Evolutionary conservation across 805 yeast genomes (phyloP).

Genomic region (Schwanniomyces occidentalis): DNA sequence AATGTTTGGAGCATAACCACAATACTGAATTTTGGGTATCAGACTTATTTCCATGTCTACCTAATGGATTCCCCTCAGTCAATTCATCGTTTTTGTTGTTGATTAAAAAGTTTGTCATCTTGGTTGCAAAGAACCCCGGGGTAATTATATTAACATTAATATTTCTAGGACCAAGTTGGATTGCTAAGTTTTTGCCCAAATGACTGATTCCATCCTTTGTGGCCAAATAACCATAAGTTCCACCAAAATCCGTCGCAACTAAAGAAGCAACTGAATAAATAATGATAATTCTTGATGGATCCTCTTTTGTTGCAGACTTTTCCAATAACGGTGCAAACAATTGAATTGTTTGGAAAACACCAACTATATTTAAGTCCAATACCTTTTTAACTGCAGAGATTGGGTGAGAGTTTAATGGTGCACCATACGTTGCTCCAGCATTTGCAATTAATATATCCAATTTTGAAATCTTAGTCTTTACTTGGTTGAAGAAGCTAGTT

Average conservation of each 20-base stretch:
- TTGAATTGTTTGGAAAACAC: slow-evolving; percentile 62
- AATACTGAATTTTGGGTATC: slow-evolving; percentile 52
- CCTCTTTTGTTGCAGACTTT: slow-evolving; percentile 44
- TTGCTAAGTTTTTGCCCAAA: slow-evolving; percentile 55
- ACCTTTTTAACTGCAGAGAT: slow-evolving; percentile 58
- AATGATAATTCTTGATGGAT: slow-evolving; percentile 58
- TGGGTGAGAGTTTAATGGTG: slow-evolving; percentile 53
- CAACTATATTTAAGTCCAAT: slow-evolving; percentile 55
- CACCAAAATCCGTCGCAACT: slow-evolving; percentile 42
- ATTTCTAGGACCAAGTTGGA: slow-evolving; percentile 59
- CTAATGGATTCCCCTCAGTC: slow-evolving; percentile 50
- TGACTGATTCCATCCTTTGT: slow-evolving; percentile 69
- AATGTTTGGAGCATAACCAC: slow-evolving; percentile 53
- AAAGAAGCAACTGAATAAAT: slow-evolving; percentile 62
- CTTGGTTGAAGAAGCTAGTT: slow-evolving; percentile 37
- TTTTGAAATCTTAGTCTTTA: slow-evolving; percentile 33
- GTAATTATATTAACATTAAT: slow-evolving; percentile 64
- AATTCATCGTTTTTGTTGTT: slow-evolving; percentile 43
- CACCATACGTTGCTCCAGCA: slow-evolving; percentile 78
- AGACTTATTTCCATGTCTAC: slow-evolving; percentile 53
- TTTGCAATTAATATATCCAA: slow-evolving; percentile 64
- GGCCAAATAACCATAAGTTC: slow-evolving; percentile 65
- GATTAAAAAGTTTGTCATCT: slow-evolving; percentile 57
- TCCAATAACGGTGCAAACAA: slow-evolving; percentile 52
- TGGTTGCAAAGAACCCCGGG: slow-evolving; percentile 70